Percentiles rank a stretch among this genome's conserved stretches.
Conservation (phyloP, 1,284 basidiomycete genomes). For the Microbotryum lychnidis-dioicae region DNA sequence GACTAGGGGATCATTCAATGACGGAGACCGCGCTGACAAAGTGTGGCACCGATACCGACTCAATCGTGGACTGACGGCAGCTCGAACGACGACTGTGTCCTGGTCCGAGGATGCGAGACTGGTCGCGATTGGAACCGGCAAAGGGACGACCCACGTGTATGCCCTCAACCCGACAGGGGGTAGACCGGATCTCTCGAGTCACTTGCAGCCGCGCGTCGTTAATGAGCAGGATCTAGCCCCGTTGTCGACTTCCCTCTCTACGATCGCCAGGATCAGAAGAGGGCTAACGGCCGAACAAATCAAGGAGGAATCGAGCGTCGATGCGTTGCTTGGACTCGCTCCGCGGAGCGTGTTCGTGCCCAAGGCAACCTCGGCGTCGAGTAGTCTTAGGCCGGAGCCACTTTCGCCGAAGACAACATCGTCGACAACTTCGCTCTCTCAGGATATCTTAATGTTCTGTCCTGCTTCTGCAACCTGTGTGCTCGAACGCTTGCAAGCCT, state of each 20-base stretch:
- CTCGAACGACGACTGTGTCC: slow-evolving; percentile 52
- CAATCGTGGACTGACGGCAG: slow-evolving; percentile 60
- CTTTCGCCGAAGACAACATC: background rate
- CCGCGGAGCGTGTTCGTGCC: slow-evolving; percentile 9
- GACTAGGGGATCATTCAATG: background rate
- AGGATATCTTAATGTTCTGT: slow-evolving; percentile 17
- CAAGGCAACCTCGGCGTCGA: background rate
- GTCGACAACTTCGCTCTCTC: background rate
- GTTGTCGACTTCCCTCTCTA: slow-evolving; percentile 11
- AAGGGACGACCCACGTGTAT: slow-evolving; percentile 53
- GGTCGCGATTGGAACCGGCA: slow-evolving; percentile 55
- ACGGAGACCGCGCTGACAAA: slow-evolving; percentile 38
- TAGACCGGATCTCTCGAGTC: slow-evolving; percentile 39
- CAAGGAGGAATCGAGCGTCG: background rate
- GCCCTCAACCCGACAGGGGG: slow-evolving; percentile 69
- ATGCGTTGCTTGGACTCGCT: background rate
- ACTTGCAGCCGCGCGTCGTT: slow-evolving; percentile 12
- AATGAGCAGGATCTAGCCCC: slow-evolving; percentile 15
- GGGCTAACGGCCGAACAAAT: background rate
- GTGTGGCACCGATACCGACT: slow-evolving; percentile 60
- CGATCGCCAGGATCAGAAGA: slow-evolving; percentile 15
- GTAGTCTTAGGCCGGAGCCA: background rate
- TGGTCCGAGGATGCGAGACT: slow-evolving; percentile 60
- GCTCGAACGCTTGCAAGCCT: slow-evolving; percentile 14
- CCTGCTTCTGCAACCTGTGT: background rate